phyloP scores from a whole-genome alignment of 257 asterid species.

The Pogostemon cablin region DNA sequence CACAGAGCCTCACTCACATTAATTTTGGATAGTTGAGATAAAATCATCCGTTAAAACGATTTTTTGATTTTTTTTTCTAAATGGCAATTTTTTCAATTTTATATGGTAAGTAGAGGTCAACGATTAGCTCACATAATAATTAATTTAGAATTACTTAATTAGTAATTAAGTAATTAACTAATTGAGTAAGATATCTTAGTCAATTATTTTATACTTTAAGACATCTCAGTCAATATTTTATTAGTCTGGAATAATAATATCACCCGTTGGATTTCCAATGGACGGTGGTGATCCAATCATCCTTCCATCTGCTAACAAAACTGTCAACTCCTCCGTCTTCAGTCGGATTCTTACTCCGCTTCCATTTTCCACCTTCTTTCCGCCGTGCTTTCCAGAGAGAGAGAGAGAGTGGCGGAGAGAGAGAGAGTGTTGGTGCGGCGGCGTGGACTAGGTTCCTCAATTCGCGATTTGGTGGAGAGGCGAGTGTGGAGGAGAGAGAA shows the following conservation, averaged over 20 bases:
- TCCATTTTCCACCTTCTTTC: slow-evolving; percentile 38
- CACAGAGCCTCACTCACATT: too few species aligned
- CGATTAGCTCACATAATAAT: too few species aligned
- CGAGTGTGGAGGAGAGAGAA: slow-evolving; percentile 29
- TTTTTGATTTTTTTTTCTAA: too few species aligned
- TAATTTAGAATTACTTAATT: neutral
- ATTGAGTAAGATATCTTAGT: slow-evolving; percentile 9
- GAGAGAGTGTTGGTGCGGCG: slow-evolving; percentile 15
- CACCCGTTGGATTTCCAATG: slow-evolving; percentile 32
- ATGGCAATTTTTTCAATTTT: too few species aligned
- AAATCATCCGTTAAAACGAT: too few species aligned
- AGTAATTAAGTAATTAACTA: neutral
- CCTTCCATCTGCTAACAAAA: slow-evolving; percentile 14
- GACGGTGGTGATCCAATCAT: slow-evolving; percentile 20
- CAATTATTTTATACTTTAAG: neutral
- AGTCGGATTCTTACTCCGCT: slow-evolving; percentile 36
- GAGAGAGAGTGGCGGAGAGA: neutral
- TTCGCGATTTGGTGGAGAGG: slow-evolving; percentile 30
- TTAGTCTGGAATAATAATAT: neutral
- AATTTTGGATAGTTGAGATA: too few species aligned
- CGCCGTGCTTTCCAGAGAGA: slow-evolving; percentile 35
- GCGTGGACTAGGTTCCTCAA: slow-evolving; percentile 37
- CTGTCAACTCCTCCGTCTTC: slow-evolving; percentile 18
- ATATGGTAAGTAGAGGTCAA: too few species aligned
- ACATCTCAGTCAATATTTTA: neutral